Base-by-base conservation (phyloP, 1,284 basidiomycete species). In the Pseudozyma hubeiensis region DNA sequence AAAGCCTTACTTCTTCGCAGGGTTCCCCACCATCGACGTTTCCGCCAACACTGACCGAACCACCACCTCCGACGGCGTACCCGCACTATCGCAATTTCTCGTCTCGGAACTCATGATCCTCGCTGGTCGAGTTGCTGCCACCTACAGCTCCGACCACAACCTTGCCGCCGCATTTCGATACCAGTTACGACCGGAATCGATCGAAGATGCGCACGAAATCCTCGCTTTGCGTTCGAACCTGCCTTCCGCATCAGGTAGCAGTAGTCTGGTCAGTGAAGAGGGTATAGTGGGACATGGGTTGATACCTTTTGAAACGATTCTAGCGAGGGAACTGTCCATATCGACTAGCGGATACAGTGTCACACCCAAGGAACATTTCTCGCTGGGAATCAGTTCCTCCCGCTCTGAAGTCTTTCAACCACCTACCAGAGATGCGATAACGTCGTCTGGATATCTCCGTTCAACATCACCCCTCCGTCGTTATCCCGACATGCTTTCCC, bases 391-490 rank as follows among this genome's bases (percentile, higher is more conserved):
- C 29, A 86, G 87, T 0, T 88, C 89, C n/a, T 34, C 37, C 7
- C 14, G 24, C 14, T n/a, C 41, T 0, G 11, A 30, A 4, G 33
- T 47, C 2, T 53, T 49, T 9, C 14, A 19, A 6, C 54, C 53
- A 2, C 2, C 34, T 2, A 9, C 31, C 5, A 24, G 19, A 5
- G 71, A 74, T 35, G 61, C 58, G 7, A 48, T 83, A 1, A 54
- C 54, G 0, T 3, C 17, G 5, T 58, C 68, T 14, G 82, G 81
- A 10, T 99, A 99, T 84, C 85, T 88, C 10, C 89, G 92, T n/a
- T 90, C 89, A 5, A 98, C 97, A 0, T 93, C 91, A 3, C 97
- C 97, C 0, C 86, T 99, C 50, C 88, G 97, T 45, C 89, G 97
- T 24, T 97, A 90, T 84, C 85, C 87, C 43, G 97, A 99, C 85